Conservation (phyloP, 768 basidiomycete genomes). For the Russula sp. region DNA sequence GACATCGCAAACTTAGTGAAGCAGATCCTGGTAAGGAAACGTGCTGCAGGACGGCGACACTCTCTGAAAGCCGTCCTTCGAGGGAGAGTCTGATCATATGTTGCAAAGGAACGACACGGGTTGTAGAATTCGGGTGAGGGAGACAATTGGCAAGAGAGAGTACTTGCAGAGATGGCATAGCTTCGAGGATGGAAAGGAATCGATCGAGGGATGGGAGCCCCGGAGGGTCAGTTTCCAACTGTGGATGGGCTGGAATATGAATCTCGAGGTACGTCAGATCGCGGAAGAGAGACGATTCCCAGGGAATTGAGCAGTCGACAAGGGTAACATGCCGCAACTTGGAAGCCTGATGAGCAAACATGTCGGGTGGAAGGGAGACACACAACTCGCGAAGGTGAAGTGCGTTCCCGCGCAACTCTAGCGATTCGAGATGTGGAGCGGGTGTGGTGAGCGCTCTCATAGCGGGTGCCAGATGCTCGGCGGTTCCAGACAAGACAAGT, state of each 20-base stretch:
- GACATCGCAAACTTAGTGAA: not conserved
- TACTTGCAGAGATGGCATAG: not conserved
- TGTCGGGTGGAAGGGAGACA: not conserved
- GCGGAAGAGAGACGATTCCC: not conserved
- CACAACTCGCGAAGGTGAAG: not conserved
- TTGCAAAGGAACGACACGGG: not conserved
- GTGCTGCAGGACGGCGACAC: not conserved
- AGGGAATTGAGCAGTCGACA: not conserved
- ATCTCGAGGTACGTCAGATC: not conserved
- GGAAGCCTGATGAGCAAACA: not conserved
- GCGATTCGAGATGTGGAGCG: not conserved
- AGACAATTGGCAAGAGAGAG: slow-evolving; percentile 4
- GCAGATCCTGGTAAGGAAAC: not conserved
- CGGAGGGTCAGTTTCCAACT: not conserved
- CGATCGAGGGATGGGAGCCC: not conserved
- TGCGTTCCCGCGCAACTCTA: not conserved
- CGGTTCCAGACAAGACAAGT: not conserved
- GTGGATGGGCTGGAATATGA: not conserved
- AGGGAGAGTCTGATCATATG: not conserved
- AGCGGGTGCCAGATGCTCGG: not conserved
- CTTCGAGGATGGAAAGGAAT: slow-evolving; percentile 1
- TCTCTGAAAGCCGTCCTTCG: not conserved
- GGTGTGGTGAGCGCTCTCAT: not conserved
- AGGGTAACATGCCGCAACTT: not conserved
- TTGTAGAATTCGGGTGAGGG: not conserved